Evolutionary conservation across 2,329 filamentous ascomycete genomes (phyloP).

Genomic region (Monosporascus sp.): DNA sequence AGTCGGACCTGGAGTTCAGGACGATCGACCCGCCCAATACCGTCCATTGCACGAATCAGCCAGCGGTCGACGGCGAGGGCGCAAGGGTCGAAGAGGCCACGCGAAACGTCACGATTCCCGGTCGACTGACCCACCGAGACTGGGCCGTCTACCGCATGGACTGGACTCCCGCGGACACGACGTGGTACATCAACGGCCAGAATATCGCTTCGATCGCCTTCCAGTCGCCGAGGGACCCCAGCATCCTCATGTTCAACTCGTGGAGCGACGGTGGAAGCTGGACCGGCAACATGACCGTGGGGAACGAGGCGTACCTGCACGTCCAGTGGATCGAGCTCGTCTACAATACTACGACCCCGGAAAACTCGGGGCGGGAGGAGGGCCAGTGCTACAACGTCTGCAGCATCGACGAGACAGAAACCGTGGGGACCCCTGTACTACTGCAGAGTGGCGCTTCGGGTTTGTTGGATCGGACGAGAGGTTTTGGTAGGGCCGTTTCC

Average conservation of each 20-base stretch:
- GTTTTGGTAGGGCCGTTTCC: constrained; percentile 12
- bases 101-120: constrained; percentile 40
- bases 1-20: constrained; percentile 49
- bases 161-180: constrained; percentile 48
- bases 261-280: constrained; percentile 58
- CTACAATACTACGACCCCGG: constrained; percentile 35
- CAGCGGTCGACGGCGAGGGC: constrained; percentile 40
- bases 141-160: constrained; percentile 58
- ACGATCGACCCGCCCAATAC: constrained; percentile 38
- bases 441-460: constrained; percentile 20
- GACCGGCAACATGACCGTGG: constrained; percentile 53
- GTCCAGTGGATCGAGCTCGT: constrained; percentile 60
- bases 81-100: constrained; percentile 42
- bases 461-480: constrained; percentile 11
- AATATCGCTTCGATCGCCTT: constrained; percentile 48
- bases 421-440: constrained; percentile 34
- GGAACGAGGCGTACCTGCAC: constrained; percentile 48
- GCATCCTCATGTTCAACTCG: constrained; percentile 51
- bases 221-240: constrained; percentile 48
- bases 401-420: constrained; percentile 31
- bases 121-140: constrained; percentile 40
- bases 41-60: constrained; percentile 58
- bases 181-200: constrained; percentile 51
- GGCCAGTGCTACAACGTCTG: constrained; percentile 22
- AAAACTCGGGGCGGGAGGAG: constrained; percentile 11